phyloP scores from a whole-genome alignment of 345 rosid species.

The Eucalyptus urophylla region DNA sequence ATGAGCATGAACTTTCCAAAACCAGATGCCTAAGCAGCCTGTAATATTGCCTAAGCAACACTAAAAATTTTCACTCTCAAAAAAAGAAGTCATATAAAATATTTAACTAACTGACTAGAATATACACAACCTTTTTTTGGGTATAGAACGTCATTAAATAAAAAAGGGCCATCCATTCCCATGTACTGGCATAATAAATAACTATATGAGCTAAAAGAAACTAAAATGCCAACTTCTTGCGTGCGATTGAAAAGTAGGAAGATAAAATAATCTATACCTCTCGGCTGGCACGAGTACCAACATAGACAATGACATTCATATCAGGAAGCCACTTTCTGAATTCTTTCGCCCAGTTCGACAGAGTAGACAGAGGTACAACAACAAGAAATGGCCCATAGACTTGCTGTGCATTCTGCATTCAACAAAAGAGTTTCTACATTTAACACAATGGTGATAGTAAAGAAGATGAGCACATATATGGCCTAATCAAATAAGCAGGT shows the following conservation, averaged over 20 bases:
- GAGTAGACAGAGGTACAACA: slow-evolving; percentile 92
- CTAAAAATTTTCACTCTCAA: neutral
- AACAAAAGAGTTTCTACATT: neutral
- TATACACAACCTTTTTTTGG: neutral
- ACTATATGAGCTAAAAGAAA: neutral
- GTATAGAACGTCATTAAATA: neutral
- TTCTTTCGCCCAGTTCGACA: slow-evolving; percentile 99
- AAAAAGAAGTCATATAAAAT: neutral
- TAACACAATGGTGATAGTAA: neutral
- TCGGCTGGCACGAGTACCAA: slow-evolving; percentile 98
- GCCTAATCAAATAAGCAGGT: neutral
- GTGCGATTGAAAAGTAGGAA: neutral
- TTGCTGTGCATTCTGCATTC: slow-evolving; percentile 78
- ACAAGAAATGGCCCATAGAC: slow-evolving; percentile 98
- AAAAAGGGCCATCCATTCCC: neutral
- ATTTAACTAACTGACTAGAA: neutral
- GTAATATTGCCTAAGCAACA: neutral
- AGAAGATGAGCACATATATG: neutral
- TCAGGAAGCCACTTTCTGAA: slow-evolving; percentile 97
- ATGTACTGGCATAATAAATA: neutral
- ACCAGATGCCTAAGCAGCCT: neutral
- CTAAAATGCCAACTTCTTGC: neutral
- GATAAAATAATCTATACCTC: slow-evolving; percentile 47
- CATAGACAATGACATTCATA: slow-evolving; percentile 87
- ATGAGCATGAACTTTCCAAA: neutral